A percentile compares a stretch with the other conserved stretches of the same genome.
These are phyloP conservation scores for Cadophora sp. DNA, from an alignment of 2,329 filamentous ascomycete species.

Conservation along the genomic window DNA sequence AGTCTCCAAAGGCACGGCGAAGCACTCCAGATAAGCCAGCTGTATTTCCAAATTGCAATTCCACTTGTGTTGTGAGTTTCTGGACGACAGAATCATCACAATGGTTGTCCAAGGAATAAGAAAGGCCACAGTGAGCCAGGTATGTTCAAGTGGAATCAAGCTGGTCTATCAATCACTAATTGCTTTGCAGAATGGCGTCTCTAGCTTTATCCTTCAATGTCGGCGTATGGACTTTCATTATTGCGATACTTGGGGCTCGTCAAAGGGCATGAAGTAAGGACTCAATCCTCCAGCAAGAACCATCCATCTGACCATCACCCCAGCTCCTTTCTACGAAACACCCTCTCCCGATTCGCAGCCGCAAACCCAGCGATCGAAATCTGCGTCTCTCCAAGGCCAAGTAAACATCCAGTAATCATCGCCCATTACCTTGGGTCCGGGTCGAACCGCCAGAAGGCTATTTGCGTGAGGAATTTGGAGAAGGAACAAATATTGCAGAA, in stretches of 20 bases:
- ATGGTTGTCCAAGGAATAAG: constrained; percentile 63
- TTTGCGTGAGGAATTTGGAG: constrained; percentile 89
- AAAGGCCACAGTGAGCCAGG: constrained; percentile 60
- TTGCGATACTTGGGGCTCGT: constrained; percentile 95
- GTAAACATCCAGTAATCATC: constrained; percentile 85
- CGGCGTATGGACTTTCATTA: constrained; percentile 96
- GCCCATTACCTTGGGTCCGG: constrained; percentile 84
- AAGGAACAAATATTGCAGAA: constrained; percentile 83
- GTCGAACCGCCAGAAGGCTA: constrained; percentile 74
- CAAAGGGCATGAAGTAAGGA: constrained; percentile 88
- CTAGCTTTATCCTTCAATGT: constrained; percentile 97
- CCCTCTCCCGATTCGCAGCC: constrained; percentile 78
- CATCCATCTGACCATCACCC: constrained; percentile 13
- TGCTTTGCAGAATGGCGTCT: constrained; percentile 85
- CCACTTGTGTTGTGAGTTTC: neutral
- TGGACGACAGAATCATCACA: constrained; percentile 19
- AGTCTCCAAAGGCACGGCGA: neutral
- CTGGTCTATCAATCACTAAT: constrained; percentile 25
- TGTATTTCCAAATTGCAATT: neutral
- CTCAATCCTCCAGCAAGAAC: constrained; percentile 7
- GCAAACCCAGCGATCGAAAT: constrained; percentile 90
- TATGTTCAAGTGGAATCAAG: constrained; percentile 45
- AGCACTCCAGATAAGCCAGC: neutral
- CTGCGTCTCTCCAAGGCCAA: constrained; percentile 86
- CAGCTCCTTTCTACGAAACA: constrained; percentile 81